Base-by-base conservation (phyloP, 2,329 filamentous ascomycete genomes). In the Colletotrichum sansevieriae region DNA sequence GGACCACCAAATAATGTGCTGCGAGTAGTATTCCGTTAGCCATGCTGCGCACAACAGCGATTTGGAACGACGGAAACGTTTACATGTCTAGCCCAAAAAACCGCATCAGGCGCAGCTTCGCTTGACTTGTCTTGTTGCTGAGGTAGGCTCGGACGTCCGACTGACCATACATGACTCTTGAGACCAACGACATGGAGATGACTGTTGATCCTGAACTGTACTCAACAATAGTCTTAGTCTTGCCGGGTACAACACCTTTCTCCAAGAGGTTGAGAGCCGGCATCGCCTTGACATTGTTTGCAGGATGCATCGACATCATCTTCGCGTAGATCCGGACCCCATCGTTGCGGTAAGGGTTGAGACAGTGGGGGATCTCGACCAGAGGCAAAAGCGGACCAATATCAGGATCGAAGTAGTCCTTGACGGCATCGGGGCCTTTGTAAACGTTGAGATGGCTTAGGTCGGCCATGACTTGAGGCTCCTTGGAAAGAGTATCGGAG, bases 221-320 rank as follows among this genome's bases (percentile, higher is more conserved):
- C 72, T 90, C 88, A 57, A 90, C 83, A 20, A 90, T 82, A 0
- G 83, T 84, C 56, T 85, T 78, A 2, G 84, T 86, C 71, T 82
- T 81, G n/a, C 57, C 57, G 0, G 82, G 79, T 3, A 79, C 75
- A 3, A 84, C 78, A 4, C 74, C 79, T 47, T 77, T 79, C 49
- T 78, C 77, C 41, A 88, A 78, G 69, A 88, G 82, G 62, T 87
- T 87, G 70, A 87, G 73, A 0, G 85, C 86, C 72, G 88, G 88
- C 77, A 91, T 83, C 2, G 85, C 83, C 74, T 91, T 91, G 71
- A 91, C 88, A 55, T 91, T 91, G 70, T 91, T 87, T 3, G 88
- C 86, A 1, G 89, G 88, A 72, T 88, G 86, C 80, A 86, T 86
- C 2, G 86, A 88, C 83, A 91, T 86, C 86, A 91, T 87, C 78